A percentile compares a stretch with the other conserved stretches of the same genome.
phyloP scores from a whole-genome alignment of 805 yeast species.

The Sugiyamaella chiloensis region DNA sequence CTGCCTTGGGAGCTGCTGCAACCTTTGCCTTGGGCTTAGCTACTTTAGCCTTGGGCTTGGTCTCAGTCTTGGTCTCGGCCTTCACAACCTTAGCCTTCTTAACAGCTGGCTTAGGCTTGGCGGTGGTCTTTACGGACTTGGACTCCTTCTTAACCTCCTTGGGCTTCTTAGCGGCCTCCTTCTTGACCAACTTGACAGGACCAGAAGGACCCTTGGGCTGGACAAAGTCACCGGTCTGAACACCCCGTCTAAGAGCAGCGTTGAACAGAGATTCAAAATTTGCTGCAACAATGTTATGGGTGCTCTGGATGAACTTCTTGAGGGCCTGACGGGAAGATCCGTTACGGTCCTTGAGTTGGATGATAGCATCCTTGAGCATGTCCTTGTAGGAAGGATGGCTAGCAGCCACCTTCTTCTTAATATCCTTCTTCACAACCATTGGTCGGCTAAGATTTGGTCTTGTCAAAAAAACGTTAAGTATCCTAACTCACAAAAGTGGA shows the following conservation, averaged over 20 bases:
- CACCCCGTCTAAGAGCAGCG: constrained; percentile 74
- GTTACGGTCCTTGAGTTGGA: constrained; percentile 70
- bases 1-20: constrained; percentile 29
- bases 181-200: constrained; percentile 65
- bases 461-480: too few relatives aligned
- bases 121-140: too few relatives aligned
- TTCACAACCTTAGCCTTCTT: constrained; percentile 47
- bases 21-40: constrained; percentile 27
- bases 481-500: too few relatives aligned
- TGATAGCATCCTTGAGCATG: constrained; percentile 65
- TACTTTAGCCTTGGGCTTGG: constrained; percentile 26
- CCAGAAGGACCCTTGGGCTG: constrained; percentile 93
- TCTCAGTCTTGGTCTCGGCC: constrained; percentile 47
- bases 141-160: constrained; percentile 25
- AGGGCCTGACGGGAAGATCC: constrained; percentile 82
- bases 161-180: constrained; percentile 28
- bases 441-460: too few relatives aligned
- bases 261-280: constrained; percentile 77
- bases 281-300: constrained; percentile 54
- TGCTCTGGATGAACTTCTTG: constrained; percentile 73
- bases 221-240: constrained; percentile 65
- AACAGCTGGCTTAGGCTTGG: constrained; percentile 42
- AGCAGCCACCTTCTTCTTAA: constrained; percentile 28
- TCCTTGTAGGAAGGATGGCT: constrained; percentile 41
- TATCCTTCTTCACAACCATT: constrained; percentile 27